These are phyloP conservation scores for Paecilomyces formosus DNA, from an alignment of 2,329 filamentous ascomycete species.

Conservation along the genomic window DNA sequence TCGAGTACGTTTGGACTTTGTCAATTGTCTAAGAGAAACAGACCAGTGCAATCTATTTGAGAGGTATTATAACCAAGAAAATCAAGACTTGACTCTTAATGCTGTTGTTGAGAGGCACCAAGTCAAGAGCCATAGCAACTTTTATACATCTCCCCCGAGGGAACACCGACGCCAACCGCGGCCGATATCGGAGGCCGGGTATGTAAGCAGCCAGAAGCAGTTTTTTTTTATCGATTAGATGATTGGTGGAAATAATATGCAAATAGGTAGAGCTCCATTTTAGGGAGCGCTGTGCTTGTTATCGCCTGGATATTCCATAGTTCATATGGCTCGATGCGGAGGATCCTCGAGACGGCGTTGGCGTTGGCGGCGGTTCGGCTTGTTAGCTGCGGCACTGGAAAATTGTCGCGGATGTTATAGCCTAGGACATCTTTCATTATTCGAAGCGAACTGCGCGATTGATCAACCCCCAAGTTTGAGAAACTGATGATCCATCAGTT, in stretches of 20 bases:
- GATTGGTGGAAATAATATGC: background rate
- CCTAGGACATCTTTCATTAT: too few relatives aligned
- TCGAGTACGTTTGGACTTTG: background rate
- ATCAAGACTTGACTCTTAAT: background rate
- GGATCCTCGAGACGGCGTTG: background rate
- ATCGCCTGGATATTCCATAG: background rate
- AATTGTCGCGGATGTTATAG: too few relatives aligned
- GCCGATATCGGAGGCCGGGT: background rate
- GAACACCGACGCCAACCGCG: background rate
- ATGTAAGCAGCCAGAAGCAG: background rate
- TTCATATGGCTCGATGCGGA: background rate
- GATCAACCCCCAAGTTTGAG: conserved; percentile 6
- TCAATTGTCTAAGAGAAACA: background rate
- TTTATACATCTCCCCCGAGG: background rate
- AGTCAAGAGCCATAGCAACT: background rate
- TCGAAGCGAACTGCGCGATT: too few relatives aligned
- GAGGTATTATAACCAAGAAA: background rate
- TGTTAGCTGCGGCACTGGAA: background rate
- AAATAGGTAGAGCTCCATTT: background rate
- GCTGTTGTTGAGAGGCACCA: background rate
- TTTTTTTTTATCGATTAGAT: background rate
- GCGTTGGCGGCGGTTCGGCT: background rate
- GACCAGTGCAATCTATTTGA: background rate
- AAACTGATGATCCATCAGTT: conserved; percentile 29
- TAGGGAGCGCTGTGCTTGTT: background rate